Evolutionary conservation across 495 filamentous ascomycete genomes (phyloP).

Genomic region (Hypoxylon cercidicola): DNA sequence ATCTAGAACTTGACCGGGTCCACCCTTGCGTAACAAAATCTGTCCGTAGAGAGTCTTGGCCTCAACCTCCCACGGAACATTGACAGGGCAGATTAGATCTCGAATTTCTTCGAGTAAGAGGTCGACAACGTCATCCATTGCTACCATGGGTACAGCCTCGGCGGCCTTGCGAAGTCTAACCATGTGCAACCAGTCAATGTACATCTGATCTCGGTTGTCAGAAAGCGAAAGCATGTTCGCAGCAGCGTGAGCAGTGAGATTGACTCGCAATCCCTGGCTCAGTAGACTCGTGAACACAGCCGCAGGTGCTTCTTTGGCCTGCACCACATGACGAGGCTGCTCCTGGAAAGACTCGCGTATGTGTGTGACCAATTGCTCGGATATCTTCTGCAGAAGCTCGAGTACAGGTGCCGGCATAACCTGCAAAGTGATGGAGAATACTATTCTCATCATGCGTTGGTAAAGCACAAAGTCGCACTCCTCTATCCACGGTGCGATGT

Average conservation of each 20-base stretch:
- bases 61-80: slow-evolving; percentile 65
- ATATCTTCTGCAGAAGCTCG: slow-evolving; percentile 84
- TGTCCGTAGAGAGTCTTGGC: slow-evolving; percentile 65
- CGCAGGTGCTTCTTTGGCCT: slow-evolving; percentile 87
- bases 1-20: slow-evolving; percentile 26
- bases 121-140: slow-evolving; percentile 72
- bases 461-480: slow-evolving; percentile 96
- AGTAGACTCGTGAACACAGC: slow-evolving; percentile 87
- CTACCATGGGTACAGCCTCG: slow-evolving; percentile 68
- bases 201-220: slow-evolving; percentile 87
- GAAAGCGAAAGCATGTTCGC: slow-evolving; percentile 79
- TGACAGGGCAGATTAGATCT: slow-evolving; percentile 72
- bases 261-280: slow-evolving; percentile 86
- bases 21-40: slow-evolving; percentile 55
- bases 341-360: slow-evolving; percentile 82
- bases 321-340: slow-evolving; percentile 82
- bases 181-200: slow-evolving; percentile 84
- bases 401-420: slow-evolving; percentile 86
- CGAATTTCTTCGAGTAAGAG: slow-evolving; percentile 81
- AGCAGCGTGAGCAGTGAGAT: slow-evolving; percentile 86
- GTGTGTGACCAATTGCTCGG: slow-evolving; percentile 78
- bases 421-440: slow-evolving; percentile 85
- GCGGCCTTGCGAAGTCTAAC: slow-evolving; percentile 77
- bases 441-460: slow-evolving; percentile 91
- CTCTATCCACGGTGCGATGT: slow-evolving; percentile 89